Percentiles rank a stretch among this genome's conserved stretches.
phyloP scores from a whole-genome alignment of 495 filamentous ascomycete species.

The Aspergillus saccharolyticus region DNA sequence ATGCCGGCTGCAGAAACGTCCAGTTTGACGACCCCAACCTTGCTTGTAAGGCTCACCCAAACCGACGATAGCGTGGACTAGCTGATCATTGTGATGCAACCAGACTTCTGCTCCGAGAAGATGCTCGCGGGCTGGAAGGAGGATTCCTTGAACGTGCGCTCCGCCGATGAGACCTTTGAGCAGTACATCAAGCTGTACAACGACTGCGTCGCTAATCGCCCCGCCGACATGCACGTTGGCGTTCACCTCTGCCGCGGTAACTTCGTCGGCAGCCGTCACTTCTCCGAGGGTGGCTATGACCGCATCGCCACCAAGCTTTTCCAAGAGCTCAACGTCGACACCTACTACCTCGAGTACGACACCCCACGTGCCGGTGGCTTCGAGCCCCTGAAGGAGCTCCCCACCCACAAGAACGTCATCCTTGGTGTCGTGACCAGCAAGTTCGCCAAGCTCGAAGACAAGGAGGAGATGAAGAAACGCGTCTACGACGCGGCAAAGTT shows the following conservation, averaged over 20 bases:
- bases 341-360: constrained; percentile 83
- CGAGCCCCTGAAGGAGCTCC: constrained; percentile 68
- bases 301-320: constrained; percentile 76
- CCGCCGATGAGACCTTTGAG: constrained; percentile 61
- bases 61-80: not conserved
- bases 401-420: constrained; percentile 69
- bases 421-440: constrained; percentile 72
- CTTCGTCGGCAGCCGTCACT: constrained; percentile 72
- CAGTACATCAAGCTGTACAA: constrained; percentile 76
- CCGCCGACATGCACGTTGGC: constrained; percentile 67
- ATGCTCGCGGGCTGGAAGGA: constrained; percentile 64
- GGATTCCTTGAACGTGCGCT: constrained; percentile 52
- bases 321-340: constrained; percentile 66
- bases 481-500: constrained; percentile 64
- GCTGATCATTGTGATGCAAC: not conserved
- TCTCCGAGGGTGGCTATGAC: constrained; percentile 77
- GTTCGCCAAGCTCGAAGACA: constrained; percentile 65
- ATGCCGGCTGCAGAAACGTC: constrained; percentile 63
- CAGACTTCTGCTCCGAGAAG: constrained; percentile 73
- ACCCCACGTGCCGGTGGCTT: constrained; percentile 71
- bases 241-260: constrained; percentile 80
- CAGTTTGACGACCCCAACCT: constrained; percentile 75
- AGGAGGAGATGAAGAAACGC: constrained; percentile 65
- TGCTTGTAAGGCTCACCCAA: constrained; percentile 52
- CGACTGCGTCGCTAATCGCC: constrained; percentile 57